Evolutionary conservation across 2,329 filamentous ascomycete species (phyloP), one percentile per base, ranked within the genome.

Genomic region (Tolypocladium guangdongense): DNA sequence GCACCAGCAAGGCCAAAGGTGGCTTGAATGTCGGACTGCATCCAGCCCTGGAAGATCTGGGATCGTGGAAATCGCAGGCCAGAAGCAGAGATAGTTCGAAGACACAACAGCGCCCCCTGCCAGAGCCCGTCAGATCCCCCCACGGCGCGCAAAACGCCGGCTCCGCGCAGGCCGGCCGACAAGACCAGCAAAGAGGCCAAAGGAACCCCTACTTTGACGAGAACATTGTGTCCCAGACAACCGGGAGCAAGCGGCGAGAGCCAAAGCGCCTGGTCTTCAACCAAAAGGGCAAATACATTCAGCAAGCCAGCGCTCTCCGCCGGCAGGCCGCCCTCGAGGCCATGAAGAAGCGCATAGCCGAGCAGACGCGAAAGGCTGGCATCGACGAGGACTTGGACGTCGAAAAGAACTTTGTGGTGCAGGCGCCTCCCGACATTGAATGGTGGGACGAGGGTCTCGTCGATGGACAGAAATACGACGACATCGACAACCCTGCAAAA

Each of bases 391-490:
- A 92, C 60, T 71, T 89, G 33, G 86, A 95, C 57, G 83, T 87
- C 49, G 92, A 99, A 68, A 95, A 92, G 68, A 88, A 90, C 35
- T 97, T 92, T 66, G 71, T 93, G 4, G 82, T 96, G 7, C 86
- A 92, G 57, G 78, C 80, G 35, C 93, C 93, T 11, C 93, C 93
- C 4, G 86, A 86, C 8, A 80, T 97, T 43, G 93, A 99, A 68
- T 99, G 93, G 93, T 97, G 92, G 89, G 93, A 99, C 62, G 91
- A 97, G 71, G 89, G 85, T 2, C 74, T 97, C 20, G 78, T 95
- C 18, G 79, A 87, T 51, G 88, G 86, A 43, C 79, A 80, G 43
- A 85, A 80, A 53, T 96, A 97, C 71, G 79, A 85, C 55, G 77
- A 78, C 56, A 80, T 93, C 54, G 81, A 86, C 30, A 73, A 86